Evolutionary conservation across 176 grass and related monocot species (phyloP).

Genomic region (Dactylis glomerata): DNA sequence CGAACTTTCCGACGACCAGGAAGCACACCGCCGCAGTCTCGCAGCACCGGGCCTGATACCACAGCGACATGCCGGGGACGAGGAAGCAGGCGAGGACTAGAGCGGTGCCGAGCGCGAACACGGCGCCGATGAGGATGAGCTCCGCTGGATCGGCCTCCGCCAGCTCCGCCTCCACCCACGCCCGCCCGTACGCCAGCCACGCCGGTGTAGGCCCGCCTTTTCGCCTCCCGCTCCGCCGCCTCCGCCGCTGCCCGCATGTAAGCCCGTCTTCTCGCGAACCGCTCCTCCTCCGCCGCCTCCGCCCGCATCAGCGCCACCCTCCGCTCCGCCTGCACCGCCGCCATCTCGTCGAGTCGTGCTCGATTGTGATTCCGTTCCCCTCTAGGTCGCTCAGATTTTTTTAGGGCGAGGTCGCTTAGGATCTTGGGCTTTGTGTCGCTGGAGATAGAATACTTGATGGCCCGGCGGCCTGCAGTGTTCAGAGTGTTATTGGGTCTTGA

Average conservation of each 20-base stretch:
- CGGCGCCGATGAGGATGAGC: neutral
- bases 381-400: too few species aligned
- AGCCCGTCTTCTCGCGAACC: too few species aligned
- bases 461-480: neutral
- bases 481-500: neutral
- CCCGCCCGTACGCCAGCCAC: neutral
- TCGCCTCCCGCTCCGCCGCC: neutral
- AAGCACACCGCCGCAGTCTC: neutral
- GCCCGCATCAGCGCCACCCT: neutral
- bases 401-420: too few species aligned
- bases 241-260: neutral
- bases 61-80: neutral
- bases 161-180: neutral
- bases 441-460: neutral
- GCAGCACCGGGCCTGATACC: neutral
- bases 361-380: neutral
- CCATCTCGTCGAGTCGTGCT: neutral
- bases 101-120: neutral
- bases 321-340: neutral
- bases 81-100: neutral
- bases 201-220: neutral
- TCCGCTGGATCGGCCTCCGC: neutral
- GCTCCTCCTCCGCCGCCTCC: neutral
- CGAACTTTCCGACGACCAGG: neutral
- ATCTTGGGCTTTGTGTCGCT: neutral